Conservation (phyloP, 306 rosid species). For the Oemleria cerasiformis region DNA sequence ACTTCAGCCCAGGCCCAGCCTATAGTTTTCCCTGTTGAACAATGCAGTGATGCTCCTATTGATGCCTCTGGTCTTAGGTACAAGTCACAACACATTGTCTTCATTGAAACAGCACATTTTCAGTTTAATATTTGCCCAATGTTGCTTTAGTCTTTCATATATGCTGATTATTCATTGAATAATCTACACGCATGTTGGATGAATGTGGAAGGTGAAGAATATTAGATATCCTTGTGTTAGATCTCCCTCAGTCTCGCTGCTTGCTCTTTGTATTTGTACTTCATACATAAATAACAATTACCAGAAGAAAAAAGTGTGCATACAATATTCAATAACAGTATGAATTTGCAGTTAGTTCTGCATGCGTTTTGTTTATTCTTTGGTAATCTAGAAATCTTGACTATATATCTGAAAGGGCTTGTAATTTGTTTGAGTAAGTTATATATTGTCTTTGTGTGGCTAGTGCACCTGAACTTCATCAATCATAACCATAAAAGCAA, state of each 20-base stretch:
- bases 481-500: too few species aligned
- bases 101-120: not conserved
- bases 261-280: not conserved
- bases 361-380: not conserved
- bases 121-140: not conserved
- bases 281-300: not conserved
- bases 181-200: too few species aligned
- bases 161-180: not conserved
- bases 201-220: too few species aligned
- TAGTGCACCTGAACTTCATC: too few species aligned
- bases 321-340: too few species aligned
- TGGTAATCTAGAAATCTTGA: not conserved
- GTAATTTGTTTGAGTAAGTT: too few species aligned
- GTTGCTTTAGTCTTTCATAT: not conserved
- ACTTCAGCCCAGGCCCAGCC: slow-evolving; percentile 93
- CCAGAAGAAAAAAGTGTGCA: too few species aligned
- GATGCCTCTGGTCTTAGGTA: slow-evolving; percentile 91
- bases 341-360: too few species aligned
- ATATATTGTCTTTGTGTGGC: too few species aligned
- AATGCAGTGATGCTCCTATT: slow-evolving; percentile 61
- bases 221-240: not conserved
- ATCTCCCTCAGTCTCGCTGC: not conserved
- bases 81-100: slow-evolving; percentile 4
- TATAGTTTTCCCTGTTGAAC: slow-evolving; percentile 39
- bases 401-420: not conserved